Conservation (phyloP, 2,329 filamentous ascomycete species). For the Aaosphaeria arxii region DNA sequence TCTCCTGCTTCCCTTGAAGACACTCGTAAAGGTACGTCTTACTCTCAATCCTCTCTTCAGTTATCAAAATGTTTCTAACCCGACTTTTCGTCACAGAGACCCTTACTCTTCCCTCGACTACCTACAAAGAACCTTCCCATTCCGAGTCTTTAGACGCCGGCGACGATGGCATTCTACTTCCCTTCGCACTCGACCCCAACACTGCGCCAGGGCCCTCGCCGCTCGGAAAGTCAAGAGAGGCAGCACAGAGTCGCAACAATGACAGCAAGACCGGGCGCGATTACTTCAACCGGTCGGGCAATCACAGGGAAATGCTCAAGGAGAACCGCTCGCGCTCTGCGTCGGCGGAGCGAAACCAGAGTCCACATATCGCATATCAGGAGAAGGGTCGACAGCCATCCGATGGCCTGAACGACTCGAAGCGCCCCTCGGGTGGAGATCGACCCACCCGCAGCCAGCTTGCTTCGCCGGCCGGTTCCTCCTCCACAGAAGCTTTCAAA, state of each 20-base stretch:
- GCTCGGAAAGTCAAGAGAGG: conserved; percentile 29
- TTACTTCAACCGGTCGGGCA: conserved; percentile 42
- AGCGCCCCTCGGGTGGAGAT: conserved; percentile 47
- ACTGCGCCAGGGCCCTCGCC: conserved; percentile 41
- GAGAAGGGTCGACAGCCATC: conserved; percentile 71
- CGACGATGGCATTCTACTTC: conserved; percentile 52
- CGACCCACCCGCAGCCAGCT: conserved; percentile 41
- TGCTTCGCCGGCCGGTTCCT: conserved; percentile 31
- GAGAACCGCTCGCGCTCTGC: conserved; percentile 44
- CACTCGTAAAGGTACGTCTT: conserved; percentile 30
- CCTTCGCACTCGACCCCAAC: conserved; percentile 52
- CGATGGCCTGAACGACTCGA: conserved; percentile 57
- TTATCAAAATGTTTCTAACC: neutral
- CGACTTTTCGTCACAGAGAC: conserved; percentile 46
- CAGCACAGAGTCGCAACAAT: conserved; percentile 20
- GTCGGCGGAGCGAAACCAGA: conserved; percentile 49
- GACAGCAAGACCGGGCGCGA: conserved; percentile 34
- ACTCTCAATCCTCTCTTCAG: too few species aligned
- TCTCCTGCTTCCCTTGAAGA: conserved; percentile 33
- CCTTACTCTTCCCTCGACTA: conserved; percentile 69
- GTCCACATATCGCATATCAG: conserved; percentile 90
- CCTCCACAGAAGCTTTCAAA: conserved; percentile 56
- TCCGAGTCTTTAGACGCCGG: conserved; percentile 61
- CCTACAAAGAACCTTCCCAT: conserved; percentile 74
- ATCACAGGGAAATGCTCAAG: conserved; percentile 41